phyloP scores from a whole-genome alignment of 345 rosid species.

The Eucalyptus tenuipes region DNA sequence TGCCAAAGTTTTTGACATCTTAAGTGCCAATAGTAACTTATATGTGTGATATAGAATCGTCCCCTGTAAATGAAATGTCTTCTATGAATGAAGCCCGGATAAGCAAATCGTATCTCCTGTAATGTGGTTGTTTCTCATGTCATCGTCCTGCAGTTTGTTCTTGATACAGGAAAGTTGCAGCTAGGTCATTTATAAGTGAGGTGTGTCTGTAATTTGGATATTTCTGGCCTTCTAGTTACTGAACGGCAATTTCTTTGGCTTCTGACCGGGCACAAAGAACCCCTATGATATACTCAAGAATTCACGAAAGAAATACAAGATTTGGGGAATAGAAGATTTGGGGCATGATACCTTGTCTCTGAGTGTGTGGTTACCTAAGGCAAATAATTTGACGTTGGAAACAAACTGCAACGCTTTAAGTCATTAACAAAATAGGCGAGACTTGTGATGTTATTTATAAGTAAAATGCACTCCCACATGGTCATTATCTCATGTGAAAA shows the following conservation, averaged over 20 bases:
- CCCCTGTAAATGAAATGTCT: not conserved
- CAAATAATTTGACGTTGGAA: not conserved
- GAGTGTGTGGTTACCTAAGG: not conserved
- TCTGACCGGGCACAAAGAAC: not conserved
- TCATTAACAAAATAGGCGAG: not conserved
- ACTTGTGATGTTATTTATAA: not conserved
- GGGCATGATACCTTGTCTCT: not conserved
- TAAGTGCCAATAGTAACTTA: not conserved
- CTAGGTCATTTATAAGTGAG: not conserved
- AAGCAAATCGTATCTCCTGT: not conserved
- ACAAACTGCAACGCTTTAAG: not conserved
- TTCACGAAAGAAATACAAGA: not conserved
- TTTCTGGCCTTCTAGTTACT: not conserved
- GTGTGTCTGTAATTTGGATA: not conserved
- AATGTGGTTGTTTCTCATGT: not conserved
- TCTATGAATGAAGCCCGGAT: not conserved
- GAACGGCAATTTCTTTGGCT: not conserved
- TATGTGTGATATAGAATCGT: not conserved
- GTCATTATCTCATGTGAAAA: not conserved
- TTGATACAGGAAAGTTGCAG: not conserved
- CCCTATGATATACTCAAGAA: not conserved
- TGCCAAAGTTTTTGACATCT: not conserved
- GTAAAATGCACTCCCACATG: not conserved
- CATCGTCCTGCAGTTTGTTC: not conserved
- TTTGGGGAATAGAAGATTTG: not conserved